Evolutionary conservation across 257 asterid species (phyloP).

Genomic region (Jaltomata sinuosa): DNA sequence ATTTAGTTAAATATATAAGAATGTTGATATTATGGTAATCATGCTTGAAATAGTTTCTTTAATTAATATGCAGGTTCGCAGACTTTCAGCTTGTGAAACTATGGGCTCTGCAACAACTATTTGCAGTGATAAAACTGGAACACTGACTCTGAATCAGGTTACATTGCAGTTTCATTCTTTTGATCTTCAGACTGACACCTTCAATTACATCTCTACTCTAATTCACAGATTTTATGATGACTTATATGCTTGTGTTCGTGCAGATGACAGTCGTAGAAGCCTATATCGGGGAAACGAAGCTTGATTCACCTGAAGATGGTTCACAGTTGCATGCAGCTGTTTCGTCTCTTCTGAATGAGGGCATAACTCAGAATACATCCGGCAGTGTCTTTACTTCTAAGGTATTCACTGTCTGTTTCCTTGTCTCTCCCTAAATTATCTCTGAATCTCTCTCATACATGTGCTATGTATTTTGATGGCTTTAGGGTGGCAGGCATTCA

Average conservation of each 20-base stretch:
- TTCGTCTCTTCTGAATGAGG: constrained; percentile 78
- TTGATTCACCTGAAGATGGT: constrained; percentile 67
- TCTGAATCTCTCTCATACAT: background rate
- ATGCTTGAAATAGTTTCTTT: background rate
- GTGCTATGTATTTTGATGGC: background rate
- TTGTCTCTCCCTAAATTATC: background rate
- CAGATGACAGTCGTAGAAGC: constrained; percentile 97
- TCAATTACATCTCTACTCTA: background rate
- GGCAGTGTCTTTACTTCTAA: constrained; percentile 80
- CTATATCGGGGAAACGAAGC: constrained; percentile 47
- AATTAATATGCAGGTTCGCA: constrained; percentile 61
- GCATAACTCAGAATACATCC: constrained; percentile 72
- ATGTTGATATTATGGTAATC: background rate
- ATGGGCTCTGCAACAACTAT: constrained; percentile 99
- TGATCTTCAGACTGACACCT: constrained; percentile 4
- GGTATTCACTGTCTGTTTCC: constrained; percentile 29
- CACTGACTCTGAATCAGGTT: constrained; percentile 91
- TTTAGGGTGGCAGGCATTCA: background rate
- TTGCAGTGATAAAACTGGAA: constrained; percentile 97
- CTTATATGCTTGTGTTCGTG: background rate
- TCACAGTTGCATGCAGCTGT: constrained; percentile 42
- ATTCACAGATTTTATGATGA: constrained; percentile 4
- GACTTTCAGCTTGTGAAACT: constrained; percentile 99
- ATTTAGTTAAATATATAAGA: background rate
- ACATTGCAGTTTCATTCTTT: background rate